These are phyloP conservation scores for Tylopilus sp. DNA, from an alignment of 1,284 basidiomycete genomes.

Conservation along the genomic window DNA sequence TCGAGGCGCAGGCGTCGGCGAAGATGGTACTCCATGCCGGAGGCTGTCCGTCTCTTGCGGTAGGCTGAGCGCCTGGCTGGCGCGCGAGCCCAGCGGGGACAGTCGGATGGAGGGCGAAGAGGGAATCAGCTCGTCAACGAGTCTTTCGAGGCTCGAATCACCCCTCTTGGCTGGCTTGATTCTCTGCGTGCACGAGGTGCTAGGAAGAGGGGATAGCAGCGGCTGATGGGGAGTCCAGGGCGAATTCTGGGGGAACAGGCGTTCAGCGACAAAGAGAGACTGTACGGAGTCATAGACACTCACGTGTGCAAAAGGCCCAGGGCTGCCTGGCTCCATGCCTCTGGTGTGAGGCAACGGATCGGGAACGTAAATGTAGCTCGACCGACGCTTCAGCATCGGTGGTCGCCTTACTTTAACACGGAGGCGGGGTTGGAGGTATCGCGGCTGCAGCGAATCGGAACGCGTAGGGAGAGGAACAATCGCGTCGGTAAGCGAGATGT, in stretches of 20 bases:
- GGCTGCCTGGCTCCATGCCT: slow-evolving; percentile 14
- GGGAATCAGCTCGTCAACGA: slow-evolving; percentile 17
- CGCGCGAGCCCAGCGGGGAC: slow-evolving; percentile 19
- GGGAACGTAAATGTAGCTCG: slow-evolving; percentile 5
- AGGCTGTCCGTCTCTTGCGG: neutral
- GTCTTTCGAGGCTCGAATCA: slow-evolving; percentile 14
- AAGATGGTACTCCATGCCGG: neutral
- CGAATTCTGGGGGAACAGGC: slow-evolving; percentile 4
- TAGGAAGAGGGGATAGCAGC: slow-evolving; percentile 5
- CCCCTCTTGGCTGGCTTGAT: neutral
- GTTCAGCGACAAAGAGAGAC: neutral
- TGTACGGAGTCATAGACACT: neutral
- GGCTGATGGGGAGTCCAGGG: slow-evolving; percentile 20
- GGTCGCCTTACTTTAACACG: slow-evolving; percentile 26
- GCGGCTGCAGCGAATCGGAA: neutral
- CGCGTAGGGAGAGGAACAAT: slow-evolving; percentile 2
- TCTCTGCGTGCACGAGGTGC: neutral
- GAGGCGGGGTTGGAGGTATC: slow-evolving; percentile 14
- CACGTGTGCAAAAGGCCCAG: slow-evolving; percentile 14
- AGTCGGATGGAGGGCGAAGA: slow-evolving; percentile 22
- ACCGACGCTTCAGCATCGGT: slow-evolving; percentile 26
- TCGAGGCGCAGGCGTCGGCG: neutral
- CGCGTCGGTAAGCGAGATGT: slow-evolving; percentile 22
- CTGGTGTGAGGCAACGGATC: slow-evolving; percentile 2
- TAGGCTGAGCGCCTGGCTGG: neutral